Evolutionary conservation across 2,329 filamentous ascomycete species (phyloP), one percentile per base, ranked within the genome.

Genomic region (Cladosporium sp.): DNA sequence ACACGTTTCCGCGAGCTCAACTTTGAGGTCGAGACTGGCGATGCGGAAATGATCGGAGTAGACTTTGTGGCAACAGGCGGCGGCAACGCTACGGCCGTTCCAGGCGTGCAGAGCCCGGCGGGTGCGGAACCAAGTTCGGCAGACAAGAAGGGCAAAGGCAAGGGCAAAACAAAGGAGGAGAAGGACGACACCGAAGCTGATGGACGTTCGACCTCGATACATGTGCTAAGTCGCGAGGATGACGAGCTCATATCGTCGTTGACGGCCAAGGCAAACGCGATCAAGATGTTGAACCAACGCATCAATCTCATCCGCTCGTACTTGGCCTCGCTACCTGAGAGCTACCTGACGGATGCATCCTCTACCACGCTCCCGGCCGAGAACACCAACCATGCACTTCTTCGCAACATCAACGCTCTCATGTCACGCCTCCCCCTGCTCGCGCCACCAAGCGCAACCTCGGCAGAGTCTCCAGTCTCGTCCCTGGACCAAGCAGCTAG

Each of bases 41-140:
- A 97, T 68, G 91, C 91, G 1, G 93, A 99, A 70, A 96, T 96
- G 90, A 97, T 99, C 58, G 88, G 88, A 59, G 88, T 99, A 63
- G 90, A 96, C 69, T 95, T 91, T 58, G 86, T 99, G 17, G 91
- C 92, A 1, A 84, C 85, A 47, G 89, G 88, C 34, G 88, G 87
- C 41, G 88, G 88, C 42, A 92, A 88, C 62, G 91, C 90, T 19
- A 84, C 86, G 9, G 82, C 82, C 27, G 73, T 82, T 19, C 52
- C 52, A 15, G 59, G 58, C 7, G 24, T 34, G 29, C 32, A 37
- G 20, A 12, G 40, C 30, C 4, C 40, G 17, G 40, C 17, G 19
- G 40, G 40, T 18, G 34, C 32, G 5, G 48, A 61, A 53, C 19
- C 70, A 73, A 34, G 69, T 77, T 77, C 42, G 68, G 75, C 13